These are phyloP conservation scores for Xylaria sp. DNA, from an alignment of 2,329 filamentous ascomycete species.

Conservation along the genomic window DNA sequence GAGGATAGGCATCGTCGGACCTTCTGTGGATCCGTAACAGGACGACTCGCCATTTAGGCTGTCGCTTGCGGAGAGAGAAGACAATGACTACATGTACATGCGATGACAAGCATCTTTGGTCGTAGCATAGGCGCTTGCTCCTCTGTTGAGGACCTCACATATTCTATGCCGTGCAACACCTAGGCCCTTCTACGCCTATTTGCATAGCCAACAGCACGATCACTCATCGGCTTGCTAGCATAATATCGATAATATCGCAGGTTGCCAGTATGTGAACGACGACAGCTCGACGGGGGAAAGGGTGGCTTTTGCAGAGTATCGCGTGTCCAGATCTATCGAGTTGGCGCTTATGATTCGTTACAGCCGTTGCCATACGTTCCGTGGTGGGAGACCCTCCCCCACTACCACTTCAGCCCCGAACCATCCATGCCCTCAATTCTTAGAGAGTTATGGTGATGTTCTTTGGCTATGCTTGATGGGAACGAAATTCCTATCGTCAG, in stretches of 20 bases:
- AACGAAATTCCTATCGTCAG: slow-evolving; percentile 1
- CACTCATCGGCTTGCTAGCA: slow-evolving; percentile 13
- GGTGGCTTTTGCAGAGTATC: slow-evolving; percentile 7
- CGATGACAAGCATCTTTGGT: slow-evolving; percentile 22
- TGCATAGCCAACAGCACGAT: slow-evolving; percentile 8
- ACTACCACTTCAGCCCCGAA: slow-evolving; percentile 37
- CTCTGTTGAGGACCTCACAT: slow-evolving; percentile 14
- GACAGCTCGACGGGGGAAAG: slow-evolving; percentile 2
- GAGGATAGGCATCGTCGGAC: slow-evolving; percentile 17
- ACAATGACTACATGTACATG: slow-evolving; percentile 20
- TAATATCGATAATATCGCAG: slow-evolving; percentile 14
- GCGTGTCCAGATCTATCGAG: slow-evolving; percentile 11
- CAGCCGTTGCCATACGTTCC: slow-evolving; percentile 30
- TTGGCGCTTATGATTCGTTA: slow-evolving; percentile 38
- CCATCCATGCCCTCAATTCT: slow-evolving; percentile 7
- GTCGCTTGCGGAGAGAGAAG: slow-evolving; percentile 42
- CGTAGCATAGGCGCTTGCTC: slow-evolving; percentile 14
- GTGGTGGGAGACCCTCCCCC: slow-evolving; percentile 24
- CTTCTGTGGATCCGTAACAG: slow-evolving; percentile 29
- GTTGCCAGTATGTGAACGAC: slow-evolving; percentile 8
- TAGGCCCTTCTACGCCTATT: slow-evolving; percentile 7
- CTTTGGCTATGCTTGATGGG: slow-evolving; percentile 15
- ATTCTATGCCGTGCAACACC: slow-evolving; percentile 24
- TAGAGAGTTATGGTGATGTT: slow-evolving; percentile 9
- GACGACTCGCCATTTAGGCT: slow-evolving; percentile 45